Evolutionary conservation across 345 rosid genomes (phyloP).

Genomic region (Triadica sebifera): DNA sequence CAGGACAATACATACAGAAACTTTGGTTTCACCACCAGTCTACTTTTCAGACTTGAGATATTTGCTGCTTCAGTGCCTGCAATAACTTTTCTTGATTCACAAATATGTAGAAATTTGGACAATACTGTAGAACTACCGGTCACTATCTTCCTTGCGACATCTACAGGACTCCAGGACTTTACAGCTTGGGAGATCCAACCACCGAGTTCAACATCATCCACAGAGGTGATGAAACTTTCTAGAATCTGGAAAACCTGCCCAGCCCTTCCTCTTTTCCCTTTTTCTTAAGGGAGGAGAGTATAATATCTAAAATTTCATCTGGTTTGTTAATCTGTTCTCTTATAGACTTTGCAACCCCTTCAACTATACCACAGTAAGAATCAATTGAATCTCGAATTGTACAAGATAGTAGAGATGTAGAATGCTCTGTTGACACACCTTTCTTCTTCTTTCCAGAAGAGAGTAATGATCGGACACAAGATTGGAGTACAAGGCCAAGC

Average conservation of each 20-base stretch:
- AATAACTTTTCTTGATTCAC: constrained; percentile 65
- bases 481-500: constrained; percentile 74
- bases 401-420: constrained; percentile 37
- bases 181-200: constrained; percentile 52
- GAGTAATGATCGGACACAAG: constrained; percentile 57
- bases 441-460: constrained; percentile 96
- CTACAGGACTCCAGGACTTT: constrained; percentile 58
- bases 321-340: constrained; percentile 41
- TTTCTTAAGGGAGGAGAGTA: constrained; percentile 43
- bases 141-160: constrained; percentile 55
- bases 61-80: constrained; percentile 52
- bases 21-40: background rate
- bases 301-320: constrained; percentile 53
- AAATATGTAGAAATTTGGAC: constrained; percentile 52
- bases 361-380: constrained; percentile 38
- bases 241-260: constrained; percentile 60
- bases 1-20: background rate
- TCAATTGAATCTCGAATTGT: constrained; percentile 53
- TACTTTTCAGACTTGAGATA: constrained; percentile 48
- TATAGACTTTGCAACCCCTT: constrained; percentile 56
- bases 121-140: constrained; percentile 41
- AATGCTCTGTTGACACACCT: constrained; percentile 49
- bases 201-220: constrained; percentile 53
- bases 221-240: constrained; percentile 40
- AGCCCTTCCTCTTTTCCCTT: constrained; percentile 47